phyloP scores from a whole-genome alignment of 192 early-diverging fungal species.

The Backusella luteola region DNA sequence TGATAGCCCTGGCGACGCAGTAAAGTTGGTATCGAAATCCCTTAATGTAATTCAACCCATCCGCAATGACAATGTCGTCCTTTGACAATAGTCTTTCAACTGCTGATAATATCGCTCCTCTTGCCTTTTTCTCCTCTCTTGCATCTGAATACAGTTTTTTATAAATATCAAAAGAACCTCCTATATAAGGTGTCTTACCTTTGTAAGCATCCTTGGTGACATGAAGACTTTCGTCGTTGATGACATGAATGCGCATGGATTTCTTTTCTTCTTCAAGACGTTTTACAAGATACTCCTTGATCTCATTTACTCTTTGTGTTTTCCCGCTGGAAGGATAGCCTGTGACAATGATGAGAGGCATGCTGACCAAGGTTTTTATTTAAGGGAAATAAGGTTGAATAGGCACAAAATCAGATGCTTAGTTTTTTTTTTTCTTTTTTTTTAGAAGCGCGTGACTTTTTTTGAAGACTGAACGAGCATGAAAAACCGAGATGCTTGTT shows the following conservation, averaged over 20 bases:
- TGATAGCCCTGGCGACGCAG: constrained; percentile 80
- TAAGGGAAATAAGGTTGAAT: background rate
- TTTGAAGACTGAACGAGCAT: too few relatives aligned
- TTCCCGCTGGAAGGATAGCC: constrained; percentile 93
- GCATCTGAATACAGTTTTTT: constrained; percentile 14
- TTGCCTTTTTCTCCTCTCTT: constrained; percentile 85
- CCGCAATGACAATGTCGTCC: constrained; percentile 89
- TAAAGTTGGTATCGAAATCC: constrained; percentile 97
- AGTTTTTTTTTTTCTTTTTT: background rate
- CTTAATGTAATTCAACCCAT: constrained; percentile 98
- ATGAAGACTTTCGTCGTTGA: constrained; percentile 79
- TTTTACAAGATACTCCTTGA: constrained; percentile 57
- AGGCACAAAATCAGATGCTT: background rate
- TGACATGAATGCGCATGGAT: constrained; percentile 56
- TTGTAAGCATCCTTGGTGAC: constrained; percentile 62
- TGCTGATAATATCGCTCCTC: constrained; percentile 83
- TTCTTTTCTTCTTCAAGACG: constrained; percentile 30
- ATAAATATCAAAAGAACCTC: background rate
- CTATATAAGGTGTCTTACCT: constrained; percentile 42
- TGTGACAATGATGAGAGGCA: constrained; percentile 90
- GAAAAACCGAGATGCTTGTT: too few relatives aligned
- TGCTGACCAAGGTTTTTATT: constrained; percentile 27
- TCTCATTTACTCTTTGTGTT: constrained; percentile 72
- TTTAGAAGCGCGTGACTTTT: too few relatives aligned
- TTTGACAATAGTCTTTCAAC: constrained; percentile 82